Percentiles rank a stretch among this genome's conserved stretches.
These are phyloP conservation scores for Pythium phragmiticola DNA, from an alignment of 352 stramenopile genomes.

Conservation along the genomic window DNA sequence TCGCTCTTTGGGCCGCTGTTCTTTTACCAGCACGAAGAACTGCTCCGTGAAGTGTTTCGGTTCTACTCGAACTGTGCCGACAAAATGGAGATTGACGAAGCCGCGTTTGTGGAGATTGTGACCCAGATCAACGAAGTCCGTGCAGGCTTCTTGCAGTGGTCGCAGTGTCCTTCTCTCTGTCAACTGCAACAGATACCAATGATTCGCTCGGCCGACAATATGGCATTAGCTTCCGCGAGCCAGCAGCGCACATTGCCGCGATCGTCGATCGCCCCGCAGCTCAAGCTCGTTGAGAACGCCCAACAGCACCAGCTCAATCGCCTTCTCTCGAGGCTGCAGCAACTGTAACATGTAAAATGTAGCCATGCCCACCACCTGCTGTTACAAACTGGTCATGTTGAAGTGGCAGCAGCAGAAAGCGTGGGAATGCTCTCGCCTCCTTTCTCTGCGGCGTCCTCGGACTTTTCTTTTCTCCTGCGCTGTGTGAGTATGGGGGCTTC, in stretches of 20 bases:
- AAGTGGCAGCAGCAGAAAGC: background rate
- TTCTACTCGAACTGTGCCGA: slow-evolving; percentile 27
- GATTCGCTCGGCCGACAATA: background rate
- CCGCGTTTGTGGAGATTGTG: slow-evolving; percentile 57
- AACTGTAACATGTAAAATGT: background rate
- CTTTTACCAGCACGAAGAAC: slow-evolving; percentile 46
- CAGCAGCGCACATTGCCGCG: background rate
- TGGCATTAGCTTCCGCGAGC: background rate
- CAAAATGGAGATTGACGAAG: slow-evolving; percentile 41
- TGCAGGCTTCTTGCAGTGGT: slow-evolving; percentile 38
- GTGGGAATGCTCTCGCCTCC: background rate
- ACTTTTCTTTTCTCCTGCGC: background rate
- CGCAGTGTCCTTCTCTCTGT: slow-evolving; percentile 38
- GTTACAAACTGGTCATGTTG: background rate
- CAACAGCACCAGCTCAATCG: slow-evolving; percentile 47
- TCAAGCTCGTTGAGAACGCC: slow-evolving; percentile 43
- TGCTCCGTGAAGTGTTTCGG: slow-evolving; percentile 41
- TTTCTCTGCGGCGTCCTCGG: slow-evolving; percentile 1
- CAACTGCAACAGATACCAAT: background rate
- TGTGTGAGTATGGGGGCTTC: background rate
- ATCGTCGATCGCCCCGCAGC: background rate
- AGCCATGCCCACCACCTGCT: background rate
- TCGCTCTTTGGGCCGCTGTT: slow-evolving; percentile 54
- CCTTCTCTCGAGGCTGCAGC: slow-evolving; percentile 24
- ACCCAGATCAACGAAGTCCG: slow-evolving; percentile 61